phyloP scores from a whole-genome alignment of 768 basidiomycete species.

The Suillus fuscotomentosus region DNA sequence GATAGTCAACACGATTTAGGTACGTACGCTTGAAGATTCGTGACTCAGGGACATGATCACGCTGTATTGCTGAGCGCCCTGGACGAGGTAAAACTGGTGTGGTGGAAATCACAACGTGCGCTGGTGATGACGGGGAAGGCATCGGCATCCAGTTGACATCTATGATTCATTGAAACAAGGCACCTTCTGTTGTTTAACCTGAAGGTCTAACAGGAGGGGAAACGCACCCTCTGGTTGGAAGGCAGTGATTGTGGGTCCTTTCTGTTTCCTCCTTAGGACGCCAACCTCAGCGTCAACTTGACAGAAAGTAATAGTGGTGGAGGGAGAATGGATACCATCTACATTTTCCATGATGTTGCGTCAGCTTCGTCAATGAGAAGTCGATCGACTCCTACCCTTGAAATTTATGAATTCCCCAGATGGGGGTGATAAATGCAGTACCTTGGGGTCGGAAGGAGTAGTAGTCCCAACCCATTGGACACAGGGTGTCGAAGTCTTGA shows the following conservation, averaged over 20 bases:
- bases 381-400: not conserved
- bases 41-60: not conserved
- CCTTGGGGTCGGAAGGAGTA: not conserved
- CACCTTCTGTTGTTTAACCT: not conserved
- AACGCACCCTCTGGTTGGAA: not conserved
- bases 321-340: not conserved
- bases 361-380: not conserved
- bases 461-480: not conserved
- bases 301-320: not conserved
- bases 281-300: not conserved
- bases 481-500: not conserved
- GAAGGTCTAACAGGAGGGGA: not conserved
- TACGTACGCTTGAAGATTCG: not conserved
- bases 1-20: not conserved
- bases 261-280: not conserved
- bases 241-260: not conserved
- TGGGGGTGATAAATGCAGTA: not conserved
- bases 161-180: not conserved
- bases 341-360: not conserved
- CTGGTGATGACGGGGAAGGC: not conserved
- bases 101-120: not conserved
- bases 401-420: not conserved
- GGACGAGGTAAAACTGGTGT: not conserved
- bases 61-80: not conserved
- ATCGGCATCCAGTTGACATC: not conserved